These are phyloP conservation scores for Rasamsonia emersonii DNA, from an alignment of 2,329 filamentous ascomycete genomes.

Conservation along the genomic window DNA sequence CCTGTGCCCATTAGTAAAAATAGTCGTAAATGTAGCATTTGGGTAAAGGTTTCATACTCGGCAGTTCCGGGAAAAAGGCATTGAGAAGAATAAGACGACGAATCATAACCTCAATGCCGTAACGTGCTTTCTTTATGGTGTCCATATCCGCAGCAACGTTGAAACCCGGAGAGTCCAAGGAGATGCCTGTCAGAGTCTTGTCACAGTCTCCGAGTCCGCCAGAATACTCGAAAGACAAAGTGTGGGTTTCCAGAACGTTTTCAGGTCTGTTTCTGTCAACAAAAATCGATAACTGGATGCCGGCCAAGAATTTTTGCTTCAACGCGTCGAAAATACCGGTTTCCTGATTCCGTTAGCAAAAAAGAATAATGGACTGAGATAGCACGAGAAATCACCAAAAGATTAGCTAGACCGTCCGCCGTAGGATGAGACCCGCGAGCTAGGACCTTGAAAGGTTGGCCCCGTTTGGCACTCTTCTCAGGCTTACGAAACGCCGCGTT, in stretches of 20 bases:
- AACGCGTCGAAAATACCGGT: constrained; percentile 41
- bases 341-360: constrained; percentile 34
- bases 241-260: constrained; percentile 42
- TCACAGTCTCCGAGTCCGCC: constrained; percentile 19
- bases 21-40: constrained; percentile 5
- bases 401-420: constrained; percentile 38
- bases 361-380: not conserved
- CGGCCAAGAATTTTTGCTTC: constrained; percentile 32
- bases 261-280: constrained; percentile 26
- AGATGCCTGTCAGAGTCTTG: constrained; percentile 21
- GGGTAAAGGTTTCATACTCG: constrained; percentile 26
- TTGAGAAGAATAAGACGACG: constrained; percentile 31
- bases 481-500: constrained; percentile 3
- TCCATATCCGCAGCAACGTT: constrained; percentile 25
- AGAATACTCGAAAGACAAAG: constrained; percentile 40
- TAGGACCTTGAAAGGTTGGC: constrained; percentile 32
- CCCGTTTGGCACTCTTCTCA: constrained; percentile 12
- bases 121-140: constrained; percentile 31
- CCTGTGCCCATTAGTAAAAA: constrained; percentile 14
- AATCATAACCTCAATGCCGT: constrained; percentile 36
- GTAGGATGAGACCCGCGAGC: constrained; percentile 30
- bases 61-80: constrained; percentile 32
- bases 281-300: constrained; percentile 40
- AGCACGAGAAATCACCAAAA: constrained; percentile 33
- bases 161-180: constrained; percentile 19